These are phyloP conservation scores for Fistulifera solaris DNA, from an alignment of 108 stramenopile genomes.

Conservation along the genomic window DNA sequence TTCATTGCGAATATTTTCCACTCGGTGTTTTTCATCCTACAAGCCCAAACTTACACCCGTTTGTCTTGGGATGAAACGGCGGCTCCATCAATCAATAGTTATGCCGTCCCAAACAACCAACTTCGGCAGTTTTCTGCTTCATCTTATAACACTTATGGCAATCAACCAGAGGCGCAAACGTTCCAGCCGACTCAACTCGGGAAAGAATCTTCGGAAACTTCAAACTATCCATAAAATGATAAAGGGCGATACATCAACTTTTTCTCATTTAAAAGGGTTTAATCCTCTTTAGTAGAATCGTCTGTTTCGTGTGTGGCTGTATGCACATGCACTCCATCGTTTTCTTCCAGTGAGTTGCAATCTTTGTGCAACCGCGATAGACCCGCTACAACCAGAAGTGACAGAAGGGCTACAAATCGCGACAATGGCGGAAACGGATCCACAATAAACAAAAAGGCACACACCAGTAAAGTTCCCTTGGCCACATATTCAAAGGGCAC, in stretches of 20 bases:
- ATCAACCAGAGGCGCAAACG: too few species aligned
- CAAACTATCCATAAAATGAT: too few species aligned
- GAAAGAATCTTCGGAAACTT: too few species aligned
- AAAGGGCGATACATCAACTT: too few species aligned
- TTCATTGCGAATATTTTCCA: constrained; percentile 66
- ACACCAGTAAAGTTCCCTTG: constrained; percentile 33
- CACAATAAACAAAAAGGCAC: constrained; percentile 32
- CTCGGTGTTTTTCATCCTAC: constrained; percentile 71
- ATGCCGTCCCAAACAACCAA: too few species aligned
- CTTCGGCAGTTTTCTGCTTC: too few species aligned
- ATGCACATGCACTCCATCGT: too few species aligned
- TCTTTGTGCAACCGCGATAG: not conserved
- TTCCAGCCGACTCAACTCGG: too few species aligned
- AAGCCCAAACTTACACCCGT: constrained; percentile 67
- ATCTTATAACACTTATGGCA: too few species aligned
- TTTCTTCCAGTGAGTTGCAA: not conserved
- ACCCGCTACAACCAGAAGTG: constrained; percentile 6
- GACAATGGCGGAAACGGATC: constrained; percentile 49
- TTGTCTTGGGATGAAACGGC: constrained; percentile 47
- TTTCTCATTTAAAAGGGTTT: too few species aligned
- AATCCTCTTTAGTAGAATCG: too few species aligned
- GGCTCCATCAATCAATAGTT: constrained; percentile 4
- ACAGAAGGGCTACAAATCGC: constrained; percentile 11
- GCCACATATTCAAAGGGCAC: constrained; percentile 52
- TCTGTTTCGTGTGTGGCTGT: too few species aligned